Evolutionary conservation across 306 rosid genomes (phyloP).

Genomic region (Sicyos edulis): DNA sequence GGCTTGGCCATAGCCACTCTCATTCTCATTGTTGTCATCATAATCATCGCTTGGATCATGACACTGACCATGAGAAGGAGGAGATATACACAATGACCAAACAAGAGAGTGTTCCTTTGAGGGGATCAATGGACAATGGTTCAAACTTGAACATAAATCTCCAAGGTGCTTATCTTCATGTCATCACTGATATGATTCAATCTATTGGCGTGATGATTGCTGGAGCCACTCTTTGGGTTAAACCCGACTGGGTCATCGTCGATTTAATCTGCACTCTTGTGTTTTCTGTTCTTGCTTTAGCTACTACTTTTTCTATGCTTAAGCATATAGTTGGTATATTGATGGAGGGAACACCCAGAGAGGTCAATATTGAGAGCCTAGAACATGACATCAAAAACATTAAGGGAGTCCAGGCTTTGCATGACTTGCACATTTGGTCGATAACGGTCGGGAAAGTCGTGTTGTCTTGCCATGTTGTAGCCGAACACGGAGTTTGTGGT

Average conservation of each 20-base stretch:
- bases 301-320: slow-evolving; percentile 66
- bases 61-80: slow-evolving; percentile 23
- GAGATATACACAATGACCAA: slow-evolving; percentile 16
- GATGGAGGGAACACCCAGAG: slow-evolving; percentile 64
- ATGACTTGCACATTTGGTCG: slow-evolving; percentile 84
- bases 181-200: slow-evolving; percentile 81
- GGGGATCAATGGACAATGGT: slow-evolving; percentile 30
- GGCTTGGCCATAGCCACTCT: slow-evolving; percentile 65
- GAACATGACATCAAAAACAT: slow-evolving; percentile 53
- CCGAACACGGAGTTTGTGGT: slow-evolving; percentile 45
- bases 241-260: slow-evolving; percentile 66
- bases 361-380: slow-evolving; percentile 45
- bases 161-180: slow-evolving; percentile 93
- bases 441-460: slow-evolving; percentile 67
- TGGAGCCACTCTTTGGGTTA: slow-evolving; percentile 69
- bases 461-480: slow-evolving; percentile 64
- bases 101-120: slow-evolving; percentile 45
- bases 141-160: slow-evolving; percentile 54
- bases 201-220: slow-evolving; percentile 91
- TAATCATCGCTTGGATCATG: slow-evolving; percentile 10
- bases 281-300: slow-evolving; percentile 61
- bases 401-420: slow-evolving; percentile 61
- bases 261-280: slow-evolving; percentile 70
- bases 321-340: slow-evolving; percentile 51
- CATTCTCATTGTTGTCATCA: slow-evolving; percentile 14